Conservation (phyloP, 1,284 basidiomycete genomes). For the Cryptococcus amylolentus region DNA sequence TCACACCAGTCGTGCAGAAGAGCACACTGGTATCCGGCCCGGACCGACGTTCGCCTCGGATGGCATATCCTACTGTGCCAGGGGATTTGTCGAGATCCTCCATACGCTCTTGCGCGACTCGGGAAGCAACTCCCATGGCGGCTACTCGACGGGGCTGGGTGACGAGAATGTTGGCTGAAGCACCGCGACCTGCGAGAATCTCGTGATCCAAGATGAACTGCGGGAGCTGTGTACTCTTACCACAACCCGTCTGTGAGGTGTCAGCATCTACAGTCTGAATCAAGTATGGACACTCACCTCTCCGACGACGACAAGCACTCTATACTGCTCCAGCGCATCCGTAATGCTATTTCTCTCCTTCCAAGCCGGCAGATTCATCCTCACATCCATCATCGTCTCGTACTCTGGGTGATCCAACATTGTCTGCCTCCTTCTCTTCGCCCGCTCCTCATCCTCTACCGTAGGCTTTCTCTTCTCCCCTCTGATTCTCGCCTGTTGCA, state of each 20-base stretch:
- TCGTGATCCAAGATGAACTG: constrained; percentile 83
- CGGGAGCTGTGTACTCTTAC: constrained; percentile 74
- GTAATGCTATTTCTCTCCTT: constrained; percentile 64
- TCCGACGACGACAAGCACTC: constrained; percentile 77
- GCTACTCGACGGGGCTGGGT: constrained; percentile 89
- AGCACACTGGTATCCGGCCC: constrained; percentile 67
- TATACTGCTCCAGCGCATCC: constrained; percentile 57
- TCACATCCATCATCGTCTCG: constrained; percentile 56
- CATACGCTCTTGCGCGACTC: constrained; percentile 79
- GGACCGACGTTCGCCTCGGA: constrained; percentile 80
- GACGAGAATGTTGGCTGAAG: constrained; percentile 72
- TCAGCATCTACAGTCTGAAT: constrained; percentile 6
- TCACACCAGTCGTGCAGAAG: constrained; percentile 91
- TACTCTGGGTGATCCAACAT: constrained; percentile 58
- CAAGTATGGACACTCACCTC: constrained; percentile 61
- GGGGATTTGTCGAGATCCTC: constrained; percentile 59
- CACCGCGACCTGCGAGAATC: constrained; percentile 62
- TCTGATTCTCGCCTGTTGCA: background rate
- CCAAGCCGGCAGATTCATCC: constrained; percentile 74
- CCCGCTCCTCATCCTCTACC: constrained; percentile 58
- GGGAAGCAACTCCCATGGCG: constrained; percentile 81
- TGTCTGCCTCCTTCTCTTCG: constrained; percentile 53
- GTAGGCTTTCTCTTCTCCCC: constrained; percentile 53
- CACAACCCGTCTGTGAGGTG: constrained; percentile 63
- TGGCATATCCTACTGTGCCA: constrained; percentile 80